Base-by-base conservation (phyloP, 2,329 filamentous ascomycete species). In the Dactylellina haptotyla region DNA sequence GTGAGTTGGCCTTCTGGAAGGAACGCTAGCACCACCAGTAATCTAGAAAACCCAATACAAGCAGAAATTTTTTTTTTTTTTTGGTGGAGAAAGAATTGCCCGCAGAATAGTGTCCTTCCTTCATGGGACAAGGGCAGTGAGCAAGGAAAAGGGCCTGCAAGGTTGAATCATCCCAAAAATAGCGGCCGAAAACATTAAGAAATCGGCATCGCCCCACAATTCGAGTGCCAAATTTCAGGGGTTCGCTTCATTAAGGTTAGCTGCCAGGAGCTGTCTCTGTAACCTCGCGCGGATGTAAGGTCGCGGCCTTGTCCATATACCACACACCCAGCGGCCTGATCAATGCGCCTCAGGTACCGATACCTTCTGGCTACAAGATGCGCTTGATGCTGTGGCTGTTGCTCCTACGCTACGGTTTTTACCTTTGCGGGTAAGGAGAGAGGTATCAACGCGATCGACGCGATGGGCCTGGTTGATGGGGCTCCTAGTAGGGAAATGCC, bases 101-200 rank as follows among this genome's bases (percentile, higher is more conserved):
- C 67, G 67, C 67, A n/a, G 50, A 26, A 32, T 57, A 63, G 26
- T 32, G 43, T 71, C 66, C 50, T 71, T 71, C 57, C 56, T 43
- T 30, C 23, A 48, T 12, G 25, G 51, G 50, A 57, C 58, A 16
- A 48, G 57, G 48, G 51, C 23, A 34, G 34, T 20, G 46, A 43
- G 16, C n/a, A n/a, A 46, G 23, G 14, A 23, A 20, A 20, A 23
- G 14, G 14, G 14, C 41, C 41, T 46, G 34, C 39, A 65, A 28
- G 64, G 64, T 69, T 46, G 32, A 53, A 72, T 72, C 53, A 45
- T 58, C 61, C 41, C 67, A 72, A 72, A 72, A 72, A 72, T 72
- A 72, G 66, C 28, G 39, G 66, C 23, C 32, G 16, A 26, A 39
- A 39, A 34, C 3, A 37, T 34, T 39, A 28, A 45, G 14, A 50